phyloP scores from a whole-genome alignment of 192 early-diverging fungal genomes.

The Backusella tuberculispora region DNA sequence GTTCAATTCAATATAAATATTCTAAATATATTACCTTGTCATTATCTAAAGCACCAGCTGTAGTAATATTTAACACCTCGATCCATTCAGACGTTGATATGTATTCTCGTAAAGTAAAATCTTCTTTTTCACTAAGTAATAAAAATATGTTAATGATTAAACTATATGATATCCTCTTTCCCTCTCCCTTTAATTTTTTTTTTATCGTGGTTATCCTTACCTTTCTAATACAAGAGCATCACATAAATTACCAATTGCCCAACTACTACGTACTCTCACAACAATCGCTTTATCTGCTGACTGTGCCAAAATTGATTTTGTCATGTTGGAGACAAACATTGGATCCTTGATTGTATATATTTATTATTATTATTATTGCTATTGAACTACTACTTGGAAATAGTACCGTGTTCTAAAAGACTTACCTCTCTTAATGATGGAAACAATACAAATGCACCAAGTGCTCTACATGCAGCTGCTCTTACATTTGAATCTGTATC shows the following conservation, averaged over 20 bases:
- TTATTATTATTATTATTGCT: background rate
- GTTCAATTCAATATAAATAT: too few relatives aligned
- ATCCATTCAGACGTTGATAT: conserved; percentile 48
- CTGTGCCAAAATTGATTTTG: conserved; percentile 49
- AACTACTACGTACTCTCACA: conserved; percentile 72
- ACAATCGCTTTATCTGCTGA: conserved; percentile 56
- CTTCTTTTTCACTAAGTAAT: conserved; percentile 25
- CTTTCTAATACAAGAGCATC: conserved; percentile 57
- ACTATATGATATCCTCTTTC: conserved; percentile 9
- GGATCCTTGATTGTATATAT: conserved; percentile 48
- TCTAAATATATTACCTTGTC: conserved; percentile 60
- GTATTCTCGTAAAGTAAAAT: conserved; percentile 43
- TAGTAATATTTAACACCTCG: conserved; percentile 49
- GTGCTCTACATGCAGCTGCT: conserved; percentile 64
- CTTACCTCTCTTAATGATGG: conserved; percentile 55
- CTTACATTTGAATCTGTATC: conserved; percentile 62
- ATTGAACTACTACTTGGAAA: background rate
- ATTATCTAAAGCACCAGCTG: conserved; percentile 63
- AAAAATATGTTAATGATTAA: background rate
- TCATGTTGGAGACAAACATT: conserved; percentile 60
- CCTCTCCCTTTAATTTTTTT: background rate
- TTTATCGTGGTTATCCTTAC: background rate
- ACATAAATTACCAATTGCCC: conserved; percentile 78
- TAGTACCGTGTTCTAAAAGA: background rate
- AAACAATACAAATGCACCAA: conserved; percentile 68